Base-by-base conservation (phyloP, 169 alveolate species). In the Plasmodium malariae region DNA sequence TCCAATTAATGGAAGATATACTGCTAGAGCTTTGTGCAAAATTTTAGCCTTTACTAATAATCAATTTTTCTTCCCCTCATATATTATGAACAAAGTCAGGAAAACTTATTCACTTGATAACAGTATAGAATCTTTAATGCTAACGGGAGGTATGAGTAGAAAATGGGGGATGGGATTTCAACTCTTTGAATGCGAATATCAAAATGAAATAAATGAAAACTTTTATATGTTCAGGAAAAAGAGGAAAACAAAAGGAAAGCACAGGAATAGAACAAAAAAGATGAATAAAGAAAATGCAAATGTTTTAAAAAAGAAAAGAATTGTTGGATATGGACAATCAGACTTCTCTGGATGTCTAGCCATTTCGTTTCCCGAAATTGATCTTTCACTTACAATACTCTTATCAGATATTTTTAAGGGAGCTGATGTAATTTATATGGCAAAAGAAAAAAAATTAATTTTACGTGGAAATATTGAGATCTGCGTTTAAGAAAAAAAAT, bases 161-260 rank as follows among this genome's bases (percentile, higher is more conserved):
- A 92, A 51, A 34, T 92, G 95, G 95, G 88, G 93, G 1, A 59
- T 92, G 60, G 95, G 95, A 0, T 88, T 88, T 69, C 95, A 92
- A 74, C 55, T 92, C 6, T 70, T 92, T 43, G 95, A 92, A 30
- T 92, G 95, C 57, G 92, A 85, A 40, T 83, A 83, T 30, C 17
- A 40, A 28, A 92, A 49, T 0, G 57, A 57, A 14, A 87, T 83
- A 37, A 83, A 83, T 28, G 91, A 83, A 40, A 86, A 83, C 21
- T 83, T 83, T 54, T 49, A 24, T 70, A 26, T 70, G 60, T 62
- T 17, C 34, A 65, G 17, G 73, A 24, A 48, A 49, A n/a, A 49
- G 24, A 51, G 14, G 3, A 45, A 74, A 59, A 49, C 28, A 7
- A 73, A 37, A 62, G 19, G 37, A 19, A 62, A 48, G 21, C 57